Conservation (phyloP, 495 filamentous ascomycete species). For the Clohesyomyces aquaticus region DNA sequence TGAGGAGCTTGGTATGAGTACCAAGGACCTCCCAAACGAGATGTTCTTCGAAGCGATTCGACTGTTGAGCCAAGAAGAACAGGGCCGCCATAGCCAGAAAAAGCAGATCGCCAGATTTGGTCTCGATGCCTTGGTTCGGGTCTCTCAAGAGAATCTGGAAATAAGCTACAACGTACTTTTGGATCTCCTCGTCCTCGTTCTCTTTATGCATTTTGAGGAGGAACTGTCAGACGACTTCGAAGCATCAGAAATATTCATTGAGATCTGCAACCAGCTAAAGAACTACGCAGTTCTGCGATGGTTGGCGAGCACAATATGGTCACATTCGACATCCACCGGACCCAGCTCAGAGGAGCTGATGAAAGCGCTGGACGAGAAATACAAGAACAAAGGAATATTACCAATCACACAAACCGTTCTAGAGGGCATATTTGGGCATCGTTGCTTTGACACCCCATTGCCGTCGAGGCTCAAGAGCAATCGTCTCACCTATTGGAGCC, state of each 20-base stretch:
- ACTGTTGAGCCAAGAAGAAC: conserved; percentile 29
- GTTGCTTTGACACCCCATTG: conserved; percentile 16
- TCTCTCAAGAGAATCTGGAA: conserved; percentile 76
- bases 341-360: conserved; percentile 15
- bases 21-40: conserved; percentile 57
- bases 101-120: conserved; percentile 61
- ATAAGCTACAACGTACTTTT: conserved; percentile 70
- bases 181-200: conserved; percentile 78
- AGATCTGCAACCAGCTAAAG: conserved; percentile 66
- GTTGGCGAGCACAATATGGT: conserved; percentile 57
- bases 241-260: conserved; percentile 66
- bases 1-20: conserved; percentile 55
- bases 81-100: conserved; percentile 48
- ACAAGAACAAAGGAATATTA: conserved; percentile 2
- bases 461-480: conserved; percentile 13
- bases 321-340: conserved; percentile 17
- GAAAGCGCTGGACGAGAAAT: conserved; percentile 15
- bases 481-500: conserved; percentile 47
- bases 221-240: conserved; percentile 70
- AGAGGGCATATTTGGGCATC: conserved; percentile 35
- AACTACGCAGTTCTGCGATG: conserved; percentile 80
- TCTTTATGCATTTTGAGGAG: conserved; percentile 79
- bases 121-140: conserved; percentile 68
- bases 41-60: conserved; percentile 57
- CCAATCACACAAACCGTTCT: conserved; percentile 36